Percentiles rank a stretch among this genome's conserved stretches.
Evolutionary conservation across 2,329 filamentous ascomycete species (phyloP).

Genomic region (Mycocentrospora acerina): DNA sequence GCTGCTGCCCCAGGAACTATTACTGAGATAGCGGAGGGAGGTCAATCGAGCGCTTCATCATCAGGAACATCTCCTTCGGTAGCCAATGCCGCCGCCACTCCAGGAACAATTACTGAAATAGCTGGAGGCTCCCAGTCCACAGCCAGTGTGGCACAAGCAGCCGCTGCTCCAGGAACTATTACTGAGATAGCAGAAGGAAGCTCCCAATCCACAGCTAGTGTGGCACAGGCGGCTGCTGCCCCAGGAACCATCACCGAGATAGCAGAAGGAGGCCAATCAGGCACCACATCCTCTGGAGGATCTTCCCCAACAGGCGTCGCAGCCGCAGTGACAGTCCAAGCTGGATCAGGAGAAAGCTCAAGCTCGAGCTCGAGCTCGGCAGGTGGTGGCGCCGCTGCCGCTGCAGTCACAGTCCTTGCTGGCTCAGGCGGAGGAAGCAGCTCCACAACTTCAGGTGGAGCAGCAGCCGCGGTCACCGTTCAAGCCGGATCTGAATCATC

Average conservation of each 20-base stretch:
- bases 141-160: neutral
- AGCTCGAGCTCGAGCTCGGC: neutral
- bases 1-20: neutral
- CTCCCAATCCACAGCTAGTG: conserved; percentile 1
- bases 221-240: neutral
- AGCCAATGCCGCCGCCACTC: conserved; percentile 5
- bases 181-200: neutral
- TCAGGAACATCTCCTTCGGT: conserved; percentile 3
- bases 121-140: conserved; percentile 3
- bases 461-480: neutral
- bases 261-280: neutral
- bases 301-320: conserved; percentile 1
- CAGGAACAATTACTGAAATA: conserved; percentile 11
- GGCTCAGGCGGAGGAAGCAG: conserved; percentile 9
- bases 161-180: neutral
- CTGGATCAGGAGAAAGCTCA: neutral
- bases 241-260: neutral
- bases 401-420: conserved; percentile 26
- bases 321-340: neutral
- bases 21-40: neutral
- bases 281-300: conserved; percentile 2
- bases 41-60: too few relatives aligned
- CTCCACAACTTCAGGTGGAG: conserved; percentile 3
- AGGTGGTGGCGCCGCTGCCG: conserved; percentile 3
- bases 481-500: conserved; percentile 3